phyloP scores from a whole-genome alignment of 208 protist genomes.

The Leptomonas pyrrhocoris region DNA sequence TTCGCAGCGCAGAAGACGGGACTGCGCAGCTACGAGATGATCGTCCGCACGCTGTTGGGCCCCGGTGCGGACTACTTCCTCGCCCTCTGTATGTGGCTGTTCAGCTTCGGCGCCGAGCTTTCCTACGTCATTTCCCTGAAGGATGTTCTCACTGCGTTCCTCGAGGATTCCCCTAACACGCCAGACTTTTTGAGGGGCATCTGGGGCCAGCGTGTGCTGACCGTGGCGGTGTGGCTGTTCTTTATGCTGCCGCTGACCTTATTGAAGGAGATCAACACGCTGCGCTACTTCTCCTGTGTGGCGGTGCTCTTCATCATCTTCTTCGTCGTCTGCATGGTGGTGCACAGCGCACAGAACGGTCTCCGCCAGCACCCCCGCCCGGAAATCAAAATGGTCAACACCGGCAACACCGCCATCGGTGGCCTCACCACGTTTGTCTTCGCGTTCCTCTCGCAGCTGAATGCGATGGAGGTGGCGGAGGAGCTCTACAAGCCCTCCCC shows the following conservation, averaged over 20 bases:
- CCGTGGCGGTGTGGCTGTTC: constrained; percentile 58
- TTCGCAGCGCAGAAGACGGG: constrained; percentile 37
- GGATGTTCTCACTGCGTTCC: constrained; percentile 56
- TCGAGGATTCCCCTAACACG: constrained; percentile 34
- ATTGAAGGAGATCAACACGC: constrained; percentile 82
- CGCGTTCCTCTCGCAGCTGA: constrained; percentile 75
- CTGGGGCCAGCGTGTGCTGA: constrained; percentile 54
- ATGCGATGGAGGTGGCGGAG: constrained; percentile 67
- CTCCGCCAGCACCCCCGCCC: constrained; percentile 35
- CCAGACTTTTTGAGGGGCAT: constrained; percentile 36
- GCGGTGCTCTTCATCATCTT: constrained; percentile 69
- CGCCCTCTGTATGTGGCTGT: constrained; percentile 54
- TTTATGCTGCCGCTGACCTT: constrained; percentile 79
- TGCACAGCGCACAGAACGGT: constrained; percentile 52
- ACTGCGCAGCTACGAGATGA: constrained; percentile 49
- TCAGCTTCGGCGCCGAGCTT: constrained; percentile 63
- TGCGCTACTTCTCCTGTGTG: constrained; percentile 70
- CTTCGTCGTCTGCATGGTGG: constrained; percentile 73
- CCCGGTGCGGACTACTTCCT: constrained; percentile 59
- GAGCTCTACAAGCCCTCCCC: constrained; percentile 66
- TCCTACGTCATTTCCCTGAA: constrained; percentile 78
- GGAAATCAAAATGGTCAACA: constrained; percentile 52
- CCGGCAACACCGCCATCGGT: constrained; percentile 55
- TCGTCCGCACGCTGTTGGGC: constrained; percentile 51
- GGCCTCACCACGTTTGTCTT: constrained; percentile 79